Base-by-base conservation (phyloP, 805 yeast genomes). In the Candida nemodendra region DNA sequence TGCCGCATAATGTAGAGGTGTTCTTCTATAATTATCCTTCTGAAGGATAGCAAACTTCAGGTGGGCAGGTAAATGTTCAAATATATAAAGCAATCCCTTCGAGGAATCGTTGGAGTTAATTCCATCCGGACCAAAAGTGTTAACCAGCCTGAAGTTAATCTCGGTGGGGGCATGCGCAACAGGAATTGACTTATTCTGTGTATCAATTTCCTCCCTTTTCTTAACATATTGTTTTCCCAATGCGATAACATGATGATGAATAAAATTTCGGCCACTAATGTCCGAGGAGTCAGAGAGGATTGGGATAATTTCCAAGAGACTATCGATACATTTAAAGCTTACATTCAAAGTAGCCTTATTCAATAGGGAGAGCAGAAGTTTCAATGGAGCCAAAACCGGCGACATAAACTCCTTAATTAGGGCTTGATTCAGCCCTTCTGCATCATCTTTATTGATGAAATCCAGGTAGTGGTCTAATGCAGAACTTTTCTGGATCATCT, bases 1-100 rank as follows among this genome's bases (percentile, higher is more conserved):
- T 2, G 93, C 81, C 14, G 95, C 81, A 59, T 90, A 90, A 63
- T 91, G 97, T 38, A 91, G 66, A 0, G 97, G 95, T 0, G 96
- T 84, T 43, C 96, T 73, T 44, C 71, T 71, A 56, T 87, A 85
- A 41, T 76, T 79, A 58, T 90, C 98, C 30, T 74, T 76, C 35
- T 83, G 81, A 32, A 81, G 62, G 16, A 90, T 65, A 2, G 74
- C 71, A 17, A 71, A 64, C 42, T 80, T 72, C 43, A 78, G 65
- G 45, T 71, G 73, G 1, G 71, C 69, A 1, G 78, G 79, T 15
- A 88, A 59, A 31, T 72, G 69, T 12, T 71, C 65, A 38, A 89
- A 68, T 22, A 88, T 70, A 54, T 78, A 78, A 5, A 64, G 58
- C 30, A 87, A 66, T 3, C 89, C 84, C 13, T 71, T 69, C 11